Evolutionary conservation across 2,329 filamentous ascomycete genomes (phyloP), one percentile per base, ranked within the genome.

Genomic region (Penicillium sp.): DNA sequence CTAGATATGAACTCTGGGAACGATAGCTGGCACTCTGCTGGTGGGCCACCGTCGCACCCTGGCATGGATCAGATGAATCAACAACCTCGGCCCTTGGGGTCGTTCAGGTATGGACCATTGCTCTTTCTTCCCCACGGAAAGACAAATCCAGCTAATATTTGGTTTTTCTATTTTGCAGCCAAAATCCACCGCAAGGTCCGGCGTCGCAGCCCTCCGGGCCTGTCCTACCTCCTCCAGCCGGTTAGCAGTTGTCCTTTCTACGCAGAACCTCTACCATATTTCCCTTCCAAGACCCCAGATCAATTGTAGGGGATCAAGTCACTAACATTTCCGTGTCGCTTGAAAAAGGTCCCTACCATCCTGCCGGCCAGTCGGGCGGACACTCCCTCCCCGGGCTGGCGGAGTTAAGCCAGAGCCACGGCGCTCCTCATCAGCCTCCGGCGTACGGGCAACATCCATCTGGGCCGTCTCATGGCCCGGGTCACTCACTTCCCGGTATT

Each of bases 381-480:
- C 70, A 72, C 39, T 71, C 67, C 19, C 61, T 73, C 30, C 70
- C 70, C 23, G 69, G 67, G 16, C 53, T 73, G 41, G 69, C 70
- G 42, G 70, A 73, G 48, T 48, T 73, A 49, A 72, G 68, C 45
- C 70, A 72, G 51, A 63, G 62, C 20, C 65, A 69, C 43, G 63
- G 61, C 36, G 64, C 58, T 47, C 63, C 64, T 13, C 64, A 68
- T 43, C 65, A 67, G 45, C 63, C 64, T 23, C 58, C 66, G 20
- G 60, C 67, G 18, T 73, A 70, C 47, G 64, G 64, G 41, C 70
- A 70, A 35, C 68, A 70, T 39, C 58, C 61, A 29, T 56, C 63
- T 30, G 58, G 58, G 6, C 53, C 63, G 16, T 56, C 66, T 6
- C 64, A 69, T 41, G 56, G 54, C 21, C 52, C 56, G 10, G 59